Evolutionary conservation across 257 asterid genomes (phyloP).

Genomic region (Lavandula angustifolia): DNA sequence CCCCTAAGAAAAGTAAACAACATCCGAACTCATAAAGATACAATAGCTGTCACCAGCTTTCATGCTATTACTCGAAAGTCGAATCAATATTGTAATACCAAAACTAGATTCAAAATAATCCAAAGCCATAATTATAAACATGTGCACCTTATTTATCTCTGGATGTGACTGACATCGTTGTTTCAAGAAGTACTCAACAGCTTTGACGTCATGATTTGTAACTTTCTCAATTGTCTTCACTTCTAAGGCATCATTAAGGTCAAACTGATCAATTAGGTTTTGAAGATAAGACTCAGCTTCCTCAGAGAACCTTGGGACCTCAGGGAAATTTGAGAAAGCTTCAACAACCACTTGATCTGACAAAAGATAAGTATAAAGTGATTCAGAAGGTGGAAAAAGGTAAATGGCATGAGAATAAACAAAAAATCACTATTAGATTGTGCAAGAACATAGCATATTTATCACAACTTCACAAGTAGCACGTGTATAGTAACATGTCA

Average conservation of each 20-base stretch:
- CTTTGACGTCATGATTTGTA: conserved; percentile 65
- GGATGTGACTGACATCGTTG: conserved; percentile 65
- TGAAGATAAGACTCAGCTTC: conserved; percentile 66
- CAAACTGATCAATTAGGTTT: conserved; percentile 55
- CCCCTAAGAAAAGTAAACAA: background rate
- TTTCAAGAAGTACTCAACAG: conserved; percentile 58
- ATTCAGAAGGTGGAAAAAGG: conserved; percentile 2
- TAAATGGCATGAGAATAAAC: background rate
- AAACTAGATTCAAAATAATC: conserved; percentile 4
- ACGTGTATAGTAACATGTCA: background rate
- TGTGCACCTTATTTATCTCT: conserved; percentile 64
- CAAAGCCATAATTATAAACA: conserved; percentile 1
- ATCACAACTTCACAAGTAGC: conserved; percentile 5
- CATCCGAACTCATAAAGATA: conserved; percentile 3
- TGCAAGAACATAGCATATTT: background rate
- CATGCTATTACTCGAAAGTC: background rate
- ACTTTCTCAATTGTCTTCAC: conserved; percentile 55
- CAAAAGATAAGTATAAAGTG: conserved; percentile 20
- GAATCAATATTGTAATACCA: background rate
- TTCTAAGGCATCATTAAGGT: conserved; percentile 46
- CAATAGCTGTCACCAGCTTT: background rate
- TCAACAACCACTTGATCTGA: conserved; percentile 82
- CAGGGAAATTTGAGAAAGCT: conserved; percentile 68
- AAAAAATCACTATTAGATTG: background rate
- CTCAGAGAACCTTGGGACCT: conserved; percentile 70